Evolutionary conservation across 805 yeast species (phyloP).

Genomic region (Vanderwaltozyma verrucispora): DNA sequence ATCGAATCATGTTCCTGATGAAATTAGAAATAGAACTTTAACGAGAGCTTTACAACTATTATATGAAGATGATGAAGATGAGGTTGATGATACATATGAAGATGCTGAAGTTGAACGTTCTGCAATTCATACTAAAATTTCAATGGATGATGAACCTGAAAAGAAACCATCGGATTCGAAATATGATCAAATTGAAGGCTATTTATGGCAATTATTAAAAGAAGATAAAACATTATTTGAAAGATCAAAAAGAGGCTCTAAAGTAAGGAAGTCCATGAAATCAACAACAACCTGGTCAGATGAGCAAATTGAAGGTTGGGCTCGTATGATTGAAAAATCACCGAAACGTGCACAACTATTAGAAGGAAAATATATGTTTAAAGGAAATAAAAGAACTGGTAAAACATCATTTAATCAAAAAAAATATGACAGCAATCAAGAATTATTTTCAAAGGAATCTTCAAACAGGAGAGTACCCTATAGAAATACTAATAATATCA

Average conservation of each 20-base stretch:
- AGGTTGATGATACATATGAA: constrained; percentile 69
- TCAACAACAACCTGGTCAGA: constrained; percentile 60
- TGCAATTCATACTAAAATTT: constrained; percentile 1
- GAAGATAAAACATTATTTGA: constrained; percentile 40
- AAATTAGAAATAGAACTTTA: constrained; percentile 46
- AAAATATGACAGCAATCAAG: constrained; percentile 6
- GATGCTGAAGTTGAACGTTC: constrained; percentile 32
- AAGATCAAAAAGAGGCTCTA: constrained; percentile 40
- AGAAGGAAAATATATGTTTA: constrained; percentile 51
- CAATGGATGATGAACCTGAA: constrained; percentile 6
- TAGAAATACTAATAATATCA: neutral
- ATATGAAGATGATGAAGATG: constrained; percentile 74
- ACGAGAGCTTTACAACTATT: constrained; percentile 50
- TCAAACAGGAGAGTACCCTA: constrained; percentile 7
- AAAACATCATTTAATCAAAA: constrained; percentile 26
- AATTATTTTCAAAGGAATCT: neutral
- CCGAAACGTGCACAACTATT: constrained; percentile 51
- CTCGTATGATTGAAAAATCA: constrained; percentile 55
- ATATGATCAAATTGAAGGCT: constrained; percentile 40
- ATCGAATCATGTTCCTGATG: constrained; percentile 31
- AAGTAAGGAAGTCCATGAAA: constrained; percentile 42
- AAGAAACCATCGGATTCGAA: constrained; percentile 11
- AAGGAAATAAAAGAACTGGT: constrained; percentile 29
- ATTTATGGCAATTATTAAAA: constrained; percentile 46
- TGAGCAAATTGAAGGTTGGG: constrained; percentile 94